Conservation (phyloP, 2,329 filamentous ascomycete genomes). For the Graphium sp. region DNA sequence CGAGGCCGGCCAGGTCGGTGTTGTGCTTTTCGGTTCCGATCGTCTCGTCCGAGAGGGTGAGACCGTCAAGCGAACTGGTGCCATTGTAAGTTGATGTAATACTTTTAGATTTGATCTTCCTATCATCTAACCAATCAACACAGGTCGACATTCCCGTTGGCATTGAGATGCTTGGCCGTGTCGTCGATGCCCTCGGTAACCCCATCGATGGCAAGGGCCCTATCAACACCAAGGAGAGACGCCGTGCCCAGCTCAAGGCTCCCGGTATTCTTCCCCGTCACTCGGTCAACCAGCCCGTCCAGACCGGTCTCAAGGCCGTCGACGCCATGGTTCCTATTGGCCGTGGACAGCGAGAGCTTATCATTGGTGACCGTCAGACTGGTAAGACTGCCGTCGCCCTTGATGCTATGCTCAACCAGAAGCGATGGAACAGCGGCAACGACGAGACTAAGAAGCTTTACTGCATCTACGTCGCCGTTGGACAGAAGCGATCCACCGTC, state of each 20-base stretch:
- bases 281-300: conserved; percentile 96
- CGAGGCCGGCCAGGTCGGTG: conserved; percentile 99
- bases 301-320: conserved; percentile 98
- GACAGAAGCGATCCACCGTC: conserved; percentile 98
- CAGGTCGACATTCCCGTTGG: conserved; percentile 96
- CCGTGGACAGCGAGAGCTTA: conserved; percentile 99
- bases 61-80: conserved; percentile 97
- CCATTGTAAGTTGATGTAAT: conserved; percentile 63
- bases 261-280: conserved; percentile 93
- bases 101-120: conserved; percentile 1
- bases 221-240: conserved; percentile 76
- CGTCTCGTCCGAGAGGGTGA: conserved; percentile 99
- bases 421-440: conserved; percentile 77
- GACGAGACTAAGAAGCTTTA: conserved; percentile 98
- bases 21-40: conserved; percentile 99
- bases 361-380: conserved; percentile 99
- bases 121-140: conserved; percentile 10
- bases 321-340: conserved; percentile 99
- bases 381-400: conserved; percentile 98
- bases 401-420: conserved; percentile 98
- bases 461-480: conserved; percentile 97
- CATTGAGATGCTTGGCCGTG: conserved; percentile 84
- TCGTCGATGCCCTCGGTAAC: conserved; percentile 96
- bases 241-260: conserved; percentile 97
- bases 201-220: conserved; percentile 99